Percentiles rank a stretch among this genome's conserved stretches.
Evolutionary conservation across 2,329 filamentous ascomycete species (phyloP).

Genomic region (Pseudovirgaria hyperparasitica): DNA sequence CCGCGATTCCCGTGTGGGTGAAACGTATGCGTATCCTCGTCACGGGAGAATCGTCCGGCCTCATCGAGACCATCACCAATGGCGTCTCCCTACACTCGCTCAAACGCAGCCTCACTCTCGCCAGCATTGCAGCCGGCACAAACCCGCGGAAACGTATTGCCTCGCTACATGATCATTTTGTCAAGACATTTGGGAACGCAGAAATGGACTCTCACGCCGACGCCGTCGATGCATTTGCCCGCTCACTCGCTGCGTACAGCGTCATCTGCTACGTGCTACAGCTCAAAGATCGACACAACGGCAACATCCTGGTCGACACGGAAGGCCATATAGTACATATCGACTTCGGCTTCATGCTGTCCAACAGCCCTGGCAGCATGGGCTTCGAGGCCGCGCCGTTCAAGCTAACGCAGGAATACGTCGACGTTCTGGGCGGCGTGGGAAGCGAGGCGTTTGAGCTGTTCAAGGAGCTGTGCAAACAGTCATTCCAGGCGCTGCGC

Average conservation of each 20-base stretch:
- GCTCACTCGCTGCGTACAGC: conserved; percentile 74
- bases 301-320: conserved; percentile 75
- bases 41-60: conserved; percentile 69
- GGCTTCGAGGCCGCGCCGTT: conserved; percentile 80
- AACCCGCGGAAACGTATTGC: conserved; percentile 67
- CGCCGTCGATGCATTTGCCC: conserved; percentile 66
- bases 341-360: conserved; percentile 83
- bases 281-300: conserved; percentile 77
- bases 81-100: conserved; percentile 78
- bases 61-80: conserved; percentile 81
- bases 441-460: conserved; percentile 57
- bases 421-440: conserved; percentile 67
- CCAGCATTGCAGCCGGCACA: conserved; percentile 57
- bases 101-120: conserved; percentile 68
- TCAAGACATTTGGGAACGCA: conserved; percentile 61
- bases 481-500: conserved; percentile 70
- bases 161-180: conserved; percentile 68
- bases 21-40: conserved; percentile 80
- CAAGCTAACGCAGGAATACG: conserved; percentile 75
- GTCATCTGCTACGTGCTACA: conserved; percentile 75
- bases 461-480: conserved; percentile 69
- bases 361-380: conserved; percentile 72
- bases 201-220: conserved; percentile 57
- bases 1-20: conserved; percentile 68
- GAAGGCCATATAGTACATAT: conserved; percentile 81